Conservation (phyloP, 2,329 filamentous ascomycete species). For the Neopestalotiopsis clavispora region DNA sequence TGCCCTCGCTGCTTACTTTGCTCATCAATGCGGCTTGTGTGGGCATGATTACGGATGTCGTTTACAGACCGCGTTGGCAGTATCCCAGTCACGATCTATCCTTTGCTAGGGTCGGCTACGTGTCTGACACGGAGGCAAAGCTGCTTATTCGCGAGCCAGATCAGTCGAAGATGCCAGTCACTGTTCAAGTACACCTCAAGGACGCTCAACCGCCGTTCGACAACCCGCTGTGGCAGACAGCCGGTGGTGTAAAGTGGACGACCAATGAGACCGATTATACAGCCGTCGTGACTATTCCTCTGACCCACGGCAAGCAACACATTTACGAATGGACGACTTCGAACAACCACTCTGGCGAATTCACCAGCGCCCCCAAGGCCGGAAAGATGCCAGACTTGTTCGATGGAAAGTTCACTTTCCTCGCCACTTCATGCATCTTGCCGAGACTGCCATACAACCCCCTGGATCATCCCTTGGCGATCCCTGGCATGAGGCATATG, state of each 20-base stretch:
- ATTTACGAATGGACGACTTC: slow-evolving; percentile 85
- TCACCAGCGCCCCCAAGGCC: slow-evolving; percentile 74
- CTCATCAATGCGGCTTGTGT: slow-evolving; percentile 74
- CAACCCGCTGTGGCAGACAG: slow-evolving; percentile 67
- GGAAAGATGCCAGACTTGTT: slow-evolving; percentile 66
- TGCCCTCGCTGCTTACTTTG: slow-evolving; percentile 71
- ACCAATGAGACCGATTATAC: slow-evolving; percentile 85
- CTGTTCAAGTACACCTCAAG: slow-evolving; percentile 67
- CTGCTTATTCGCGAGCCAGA: slow-evolving; percentile 87
- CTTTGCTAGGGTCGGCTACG: slow-evolving; percentile 86
- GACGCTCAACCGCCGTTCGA: slow-evolving; percentile 57
- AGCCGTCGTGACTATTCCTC: slow-evolving; percentile 67
- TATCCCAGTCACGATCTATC: slow-evolving; percentile 77
- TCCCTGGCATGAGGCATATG: slow-evolving; percentile 80
- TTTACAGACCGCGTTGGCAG: slow-evolving; percentile 74
- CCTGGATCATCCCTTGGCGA: slow-evolving; percentile 79
- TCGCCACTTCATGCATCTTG: slow-evolving; percentile 92
- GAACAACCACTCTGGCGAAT: slow-evolving; percentile 84
- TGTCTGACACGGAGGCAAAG: slow-evolving; percentile 79
- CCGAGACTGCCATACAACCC: slow-evolving; percentile 89
- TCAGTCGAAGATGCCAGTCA: slow-evolving; percentile 74
- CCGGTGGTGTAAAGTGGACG: slow-evolving; percentile 68
- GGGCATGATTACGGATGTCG: slow-evolving; percentile 74
- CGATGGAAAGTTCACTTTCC: slow-evolving; percentile 81
- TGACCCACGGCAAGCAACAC: slow-evolving; percentile 70